Conservation (phyloP, 257 asterid species). For the Solanum virginianum region DNA sequence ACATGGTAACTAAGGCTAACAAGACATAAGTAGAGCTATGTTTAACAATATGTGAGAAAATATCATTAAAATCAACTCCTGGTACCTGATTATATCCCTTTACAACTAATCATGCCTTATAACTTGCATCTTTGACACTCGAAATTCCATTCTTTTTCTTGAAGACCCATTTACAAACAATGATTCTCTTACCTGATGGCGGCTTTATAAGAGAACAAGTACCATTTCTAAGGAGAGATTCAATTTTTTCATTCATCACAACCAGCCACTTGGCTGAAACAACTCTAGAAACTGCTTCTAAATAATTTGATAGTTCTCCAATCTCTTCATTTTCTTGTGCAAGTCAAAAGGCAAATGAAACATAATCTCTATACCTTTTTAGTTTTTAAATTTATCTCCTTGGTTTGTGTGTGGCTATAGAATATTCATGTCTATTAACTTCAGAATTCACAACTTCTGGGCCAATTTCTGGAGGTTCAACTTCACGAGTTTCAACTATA, state of each 20-base stretch:
- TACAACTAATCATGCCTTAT: background rate
- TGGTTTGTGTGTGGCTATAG: background rate
- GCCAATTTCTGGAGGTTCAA: no score
- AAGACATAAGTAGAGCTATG: background rate
- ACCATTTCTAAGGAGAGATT: background rate
- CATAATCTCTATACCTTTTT: background rate
- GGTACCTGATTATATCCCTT: background rate
- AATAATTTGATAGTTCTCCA: background rate
- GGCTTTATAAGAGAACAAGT: background rate
- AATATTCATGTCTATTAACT: background rate
- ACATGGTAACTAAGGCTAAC: background rate
- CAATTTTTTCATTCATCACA: background rate
- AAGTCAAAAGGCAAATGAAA: background rate
- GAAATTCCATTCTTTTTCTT: background rate
- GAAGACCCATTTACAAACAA: background rate
- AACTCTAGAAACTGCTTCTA: background rate
- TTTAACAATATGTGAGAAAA: background rate
- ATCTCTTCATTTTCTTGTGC: background rate
- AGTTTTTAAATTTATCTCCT: background rate
- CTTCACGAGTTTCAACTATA: background rate
- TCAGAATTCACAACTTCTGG: no score
- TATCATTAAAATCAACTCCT: background rate
- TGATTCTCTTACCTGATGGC: no score
- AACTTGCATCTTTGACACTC: background rate
- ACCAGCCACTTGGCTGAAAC: background rate